Evolutionary conservation across 176 grass and related monocot species (phyloP).

Genomic region (Oryza coarctata): DNA sequence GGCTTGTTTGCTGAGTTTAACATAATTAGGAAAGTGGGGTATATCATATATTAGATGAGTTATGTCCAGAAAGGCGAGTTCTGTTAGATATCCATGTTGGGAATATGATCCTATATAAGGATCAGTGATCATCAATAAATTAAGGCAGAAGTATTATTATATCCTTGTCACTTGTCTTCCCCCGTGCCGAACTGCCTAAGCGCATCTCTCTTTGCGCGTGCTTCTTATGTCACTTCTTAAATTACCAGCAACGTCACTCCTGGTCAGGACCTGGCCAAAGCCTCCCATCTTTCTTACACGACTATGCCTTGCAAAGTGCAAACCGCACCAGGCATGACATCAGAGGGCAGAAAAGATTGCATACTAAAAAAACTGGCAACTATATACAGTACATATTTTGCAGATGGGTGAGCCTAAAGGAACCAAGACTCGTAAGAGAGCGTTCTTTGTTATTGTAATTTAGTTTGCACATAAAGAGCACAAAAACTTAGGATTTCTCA

Average conservation of each 20-base stretch:
- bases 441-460: neutral
- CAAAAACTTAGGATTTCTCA: too few relatives aligned
- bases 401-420: neutral
- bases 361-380: neutral
- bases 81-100: neutral
- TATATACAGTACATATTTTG: neutral
- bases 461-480: neutral
- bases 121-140: neutral
- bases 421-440: neutral
- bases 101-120: neutral
- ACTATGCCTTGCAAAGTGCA: neutral
- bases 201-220: neutral
- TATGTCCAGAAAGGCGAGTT: neutral
- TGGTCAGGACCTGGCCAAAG: neutral
- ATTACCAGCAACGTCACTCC: neutral
- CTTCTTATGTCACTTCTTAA: neutral
- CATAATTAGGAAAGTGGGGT: neutral
- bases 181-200: neutral
- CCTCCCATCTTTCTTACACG: neutral
- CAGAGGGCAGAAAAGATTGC: neutral
- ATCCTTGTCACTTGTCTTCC: neutral
- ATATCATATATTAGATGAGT: neutral
- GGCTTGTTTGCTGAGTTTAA: neutral
- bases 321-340: neutral
- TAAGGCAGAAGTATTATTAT: neutral